Percentiles rank a stretch among this genome's conserved stretches.
Conservation (phyloP, 495 filamentous ascomycete genomes). For the Aspergillus ellipticus region DNA sequence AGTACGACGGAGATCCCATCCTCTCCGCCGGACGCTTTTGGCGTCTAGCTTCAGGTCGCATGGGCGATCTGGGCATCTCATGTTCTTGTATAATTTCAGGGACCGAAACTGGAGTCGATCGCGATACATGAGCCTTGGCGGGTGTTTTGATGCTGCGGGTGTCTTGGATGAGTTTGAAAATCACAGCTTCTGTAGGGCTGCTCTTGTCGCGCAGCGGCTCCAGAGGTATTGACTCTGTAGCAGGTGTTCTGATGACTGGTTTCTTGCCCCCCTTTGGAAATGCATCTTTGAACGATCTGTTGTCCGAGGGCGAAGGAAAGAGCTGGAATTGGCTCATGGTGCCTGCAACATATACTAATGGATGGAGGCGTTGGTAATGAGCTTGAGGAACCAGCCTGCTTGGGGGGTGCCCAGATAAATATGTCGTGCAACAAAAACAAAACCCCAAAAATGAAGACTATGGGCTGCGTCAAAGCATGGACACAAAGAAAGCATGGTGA, state of each 20-base stretch:
- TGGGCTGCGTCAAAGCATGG: no score
- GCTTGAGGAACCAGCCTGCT: not conserved
- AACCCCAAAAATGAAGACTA: no score
- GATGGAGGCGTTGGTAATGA: not conserved
- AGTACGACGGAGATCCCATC: constrained; percentile 42
- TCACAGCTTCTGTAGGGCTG: constrained; percentile 34
- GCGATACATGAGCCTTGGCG: constrained; percentile 17
- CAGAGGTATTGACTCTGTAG: constrained; percentile 34
- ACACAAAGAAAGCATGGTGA: no score
- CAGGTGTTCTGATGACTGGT: constrained; percentile 22
- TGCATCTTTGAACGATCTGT: constrained; percentile 36
- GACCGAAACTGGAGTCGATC: constrained; percentile 17
- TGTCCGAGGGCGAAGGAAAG: constrained; percentile 49
- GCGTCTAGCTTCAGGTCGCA: constrained; percentile 17
- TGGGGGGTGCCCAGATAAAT: not conserved
- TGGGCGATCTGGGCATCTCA: constrained; percentile 19
- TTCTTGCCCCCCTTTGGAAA: constrained; percentile 30
- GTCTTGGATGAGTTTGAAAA: constrained; percentile 40
- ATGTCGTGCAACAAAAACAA: not conserved
- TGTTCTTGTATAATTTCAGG: constrained; percentile 14
- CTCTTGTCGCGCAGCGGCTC: constrained; percentile 30
- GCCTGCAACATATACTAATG: not conserved
- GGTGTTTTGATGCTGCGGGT: constrained; percentile 29
- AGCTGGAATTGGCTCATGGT: constrained; percentile 49
- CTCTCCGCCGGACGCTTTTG: constrained; percentile 33